Percentiles rank a stretch among this genome's conserved stretches.
phyloP scores from a whole-genome alignment of 2,329 filamentous ascomycete species.

The Graphilbum fragrans region DNA sequence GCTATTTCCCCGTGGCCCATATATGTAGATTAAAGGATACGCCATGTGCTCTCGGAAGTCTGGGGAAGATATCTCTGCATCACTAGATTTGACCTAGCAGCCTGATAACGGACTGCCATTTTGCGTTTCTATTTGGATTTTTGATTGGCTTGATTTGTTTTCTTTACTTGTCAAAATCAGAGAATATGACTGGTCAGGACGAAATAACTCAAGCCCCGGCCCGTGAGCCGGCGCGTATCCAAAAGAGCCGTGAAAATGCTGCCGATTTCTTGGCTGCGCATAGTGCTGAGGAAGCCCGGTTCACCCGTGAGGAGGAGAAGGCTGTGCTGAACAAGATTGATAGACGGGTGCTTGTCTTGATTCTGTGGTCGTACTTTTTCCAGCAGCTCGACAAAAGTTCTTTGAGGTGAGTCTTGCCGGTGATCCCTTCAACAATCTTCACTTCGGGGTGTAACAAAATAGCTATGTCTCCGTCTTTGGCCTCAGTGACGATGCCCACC shows the following conservation, averaged over 20 bases:
- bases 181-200: neutral
- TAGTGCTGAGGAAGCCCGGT: slow-evolving; percentile 23
- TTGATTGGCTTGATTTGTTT: no score
- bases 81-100: no score
- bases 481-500: slow-evolving; percentile 8
- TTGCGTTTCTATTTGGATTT: no score
- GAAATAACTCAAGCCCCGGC: slow-evolving; percentile 2
- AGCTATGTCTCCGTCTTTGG: slow-evolving; percentile 10
- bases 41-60: no score
- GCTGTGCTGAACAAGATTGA: slow-evolving; percentile 34
- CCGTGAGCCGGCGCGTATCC: neutral
- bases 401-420: slow-evolving; percentile 16
- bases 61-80: no score
- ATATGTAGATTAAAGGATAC: no score
- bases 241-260: slow-evolving; percentile 23
- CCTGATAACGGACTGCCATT: no score
- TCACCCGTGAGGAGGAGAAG: slow-evolving; percentile 37
- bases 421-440: neutral
- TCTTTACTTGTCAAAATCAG: neutral
- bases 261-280: slow-evolving; percentile 28
- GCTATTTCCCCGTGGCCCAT: no score
- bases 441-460: neutral
- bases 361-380: slow-evolving; percentile 45
- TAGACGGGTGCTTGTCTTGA: slow-evolving; percentile 32
- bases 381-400: slow-evolving; percentile 42